Evolutionary conservation across 73 alveolate species (phyloP).

Genomic region (Strombidium stylifer): DNA sequence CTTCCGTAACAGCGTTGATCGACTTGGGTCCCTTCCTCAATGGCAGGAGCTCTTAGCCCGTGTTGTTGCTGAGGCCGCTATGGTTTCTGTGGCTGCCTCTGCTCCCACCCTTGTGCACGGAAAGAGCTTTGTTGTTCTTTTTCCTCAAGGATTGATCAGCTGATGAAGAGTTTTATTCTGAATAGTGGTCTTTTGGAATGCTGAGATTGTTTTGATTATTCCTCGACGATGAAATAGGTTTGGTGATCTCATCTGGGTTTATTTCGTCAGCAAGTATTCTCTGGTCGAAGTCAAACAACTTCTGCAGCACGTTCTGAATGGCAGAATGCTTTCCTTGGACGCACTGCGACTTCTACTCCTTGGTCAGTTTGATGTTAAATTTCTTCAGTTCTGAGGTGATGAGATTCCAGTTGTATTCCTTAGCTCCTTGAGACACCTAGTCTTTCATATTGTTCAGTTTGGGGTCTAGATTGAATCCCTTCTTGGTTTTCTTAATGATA

Average conservation of each 20-base stretch:
- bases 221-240: not conserved
- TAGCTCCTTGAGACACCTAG: conserved; percentile 52
- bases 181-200: too few relatives aligned
- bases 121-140: not conserved
- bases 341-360: conserved; percentile 51
- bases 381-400: conserved; percentile 59
- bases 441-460: conserved; percentile 47
- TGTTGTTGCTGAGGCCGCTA: not conserved
- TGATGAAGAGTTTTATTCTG: not conserved
- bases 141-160: not conserved
- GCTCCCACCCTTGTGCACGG: not conserved
- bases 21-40: not conserved
- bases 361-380: conserved; percentile 63
- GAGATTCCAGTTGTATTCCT: conserved; percentile 79
- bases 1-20: not conserved
- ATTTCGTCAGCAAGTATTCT: conserved; percentile 5
- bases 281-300: conserved; percentile 24
- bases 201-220: too few relatives aligned
- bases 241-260: conserved; percentile 7
- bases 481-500: conserved; percentile 22
- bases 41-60: not conserved
- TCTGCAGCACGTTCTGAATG: conserved; percentile 1
- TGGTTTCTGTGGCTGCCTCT: not conserved
- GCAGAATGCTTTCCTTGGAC: conserved; percentile 28
- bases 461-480: conserved; percentile 56